These are phyloP conservation scores for Puccinia novopanici DNA, from an alignment of 1,284 basidiomycete species.

Conservation along the genomic window DNA sequence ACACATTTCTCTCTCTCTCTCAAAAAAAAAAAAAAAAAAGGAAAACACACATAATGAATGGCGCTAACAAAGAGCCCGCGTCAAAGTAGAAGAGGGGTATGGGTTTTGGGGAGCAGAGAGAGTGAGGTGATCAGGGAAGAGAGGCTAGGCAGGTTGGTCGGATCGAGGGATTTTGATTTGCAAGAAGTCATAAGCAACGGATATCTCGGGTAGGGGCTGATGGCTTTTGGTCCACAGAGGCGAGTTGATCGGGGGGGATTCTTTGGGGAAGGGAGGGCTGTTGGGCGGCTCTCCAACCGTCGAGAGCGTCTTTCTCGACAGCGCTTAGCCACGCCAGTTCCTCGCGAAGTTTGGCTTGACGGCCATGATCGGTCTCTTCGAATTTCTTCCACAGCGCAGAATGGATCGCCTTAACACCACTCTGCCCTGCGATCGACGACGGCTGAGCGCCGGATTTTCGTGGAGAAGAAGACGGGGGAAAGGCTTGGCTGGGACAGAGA, in stretches of 20 bases:
- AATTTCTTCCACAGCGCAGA: constrained; percentile 37
- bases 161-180: constrained; percentile 31
- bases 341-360: constrained; percentile 18
- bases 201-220: neutral
- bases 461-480: constrained; percentile 7
- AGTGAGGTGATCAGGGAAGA: neutral
- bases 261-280: too few relatives aligned
- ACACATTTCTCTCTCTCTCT: too few relatives aligned
- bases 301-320: constrained; percentile 33
- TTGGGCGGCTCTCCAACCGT: constrained; percentile 23
- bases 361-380: constrained; percentile 25
- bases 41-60: too few relatives aligned
- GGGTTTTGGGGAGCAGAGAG: neutral
- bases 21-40: too few relatives aligned
- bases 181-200: constrained; percentile 40
- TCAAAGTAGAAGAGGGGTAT: too few relatives aligned
- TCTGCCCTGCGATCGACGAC: neutral
- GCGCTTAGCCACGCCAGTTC: constrained; percentile 29
- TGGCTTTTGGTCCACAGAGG: neutral
- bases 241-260: neutral
- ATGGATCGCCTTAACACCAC: constrained; percentile 3
- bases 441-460: neutral
- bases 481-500: constrained; percentile 28
- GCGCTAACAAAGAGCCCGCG: too few relatives aligned
- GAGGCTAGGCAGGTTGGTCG: neutral